Evolutionary conservation across 1,284 basidiomycete genomes (phyloP).

Genomic region (Ganoderma multipileum): DNA sequence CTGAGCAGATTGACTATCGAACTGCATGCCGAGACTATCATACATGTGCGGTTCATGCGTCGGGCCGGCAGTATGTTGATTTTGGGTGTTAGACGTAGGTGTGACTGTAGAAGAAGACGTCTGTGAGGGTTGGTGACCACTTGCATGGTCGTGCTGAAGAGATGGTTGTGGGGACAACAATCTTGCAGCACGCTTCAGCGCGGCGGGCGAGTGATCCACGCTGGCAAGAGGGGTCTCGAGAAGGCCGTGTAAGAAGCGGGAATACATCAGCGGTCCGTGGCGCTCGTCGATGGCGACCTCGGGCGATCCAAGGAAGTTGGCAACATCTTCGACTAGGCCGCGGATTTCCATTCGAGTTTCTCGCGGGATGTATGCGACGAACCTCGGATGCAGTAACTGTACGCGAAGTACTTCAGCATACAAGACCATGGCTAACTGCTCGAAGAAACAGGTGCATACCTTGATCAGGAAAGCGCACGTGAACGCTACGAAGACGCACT

Average conservation of each 20-base stretch:
- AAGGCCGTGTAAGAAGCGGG: slow-evolving; percentile 74
- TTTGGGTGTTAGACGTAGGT: background rate
- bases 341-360: slow-evolving; percentile 69
- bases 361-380: slow-evolving; percentile 59
- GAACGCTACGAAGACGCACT: slow-evolving; percentile 86
- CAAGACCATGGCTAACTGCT: background rate
- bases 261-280: slow-evolving; percentile 77
- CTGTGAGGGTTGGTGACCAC: slow-evolving; percentile 9
- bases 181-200: slow-evolving; percentile 23
- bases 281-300: slow-evolving; percentile 78
- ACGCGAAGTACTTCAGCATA: background rate
- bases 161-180: slow-evolving; percentile 20
- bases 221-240: slow-evolving; percentile 63
- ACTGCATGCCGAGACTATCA: slow-evolving; percentile 17
- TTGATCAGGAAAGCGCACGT: slow-evolving; percentile 83
- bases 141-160: slow-evolving; percentile 3
- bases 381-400: slow-evolving; percentile 77
- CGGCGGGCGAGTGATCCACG: slow-evolving; percentile 40
- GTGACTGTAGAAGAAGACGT: slow-evolving; percentile 5
- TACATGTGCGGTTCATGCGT: slow-evolving; percentile 21
- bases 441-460: slow-evolving; percentile 47
- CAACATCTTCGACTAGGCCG: slow-evolving; percentile 64
- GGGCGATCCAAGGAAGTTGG: slow-evolving; percentile 67
- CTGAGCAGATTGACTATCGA: slow-evolving; percentile 17
- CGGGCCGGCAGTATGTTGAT: background rate